Base-by-base conservation (phyloP, 2,329 filamentous ascomycete species). In the Pseudocercospora vitis region DNA sequence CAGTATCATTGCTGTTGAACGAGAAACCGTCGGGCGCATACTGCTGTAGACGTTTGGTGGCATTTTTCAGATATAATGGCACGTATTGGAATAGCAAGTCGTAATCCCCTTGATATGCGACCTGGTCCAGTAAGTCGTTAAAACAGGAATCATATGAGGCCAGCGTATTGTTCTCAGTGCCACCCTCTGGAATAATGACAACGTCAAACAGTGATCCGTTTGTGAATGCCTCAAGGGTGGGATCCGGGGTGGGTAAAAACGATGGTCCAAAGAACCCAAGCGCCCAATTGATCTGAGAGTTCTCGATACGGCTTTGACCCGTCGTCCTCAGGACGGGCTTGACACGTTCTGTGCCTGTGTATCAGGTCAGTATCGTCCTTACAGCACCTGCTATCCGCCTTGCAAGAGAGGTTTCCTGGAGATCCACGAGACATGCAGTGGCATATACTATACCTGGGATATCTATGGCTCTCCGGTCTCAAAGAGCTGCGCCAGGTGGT, bases 281-380 rank as follows among this genome's bases (percentile, higher is more conserved):
- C 1, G 76, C 72, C 78, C 78, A 80, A 56, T 71, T 76, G 61
- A 79, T 77, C 59, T 78, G 69, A n/a, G 76, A 80, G 65, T 82
- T 80, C 53, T 77, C 63, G 37, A 83, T 83, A 23, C 81, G 73
- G 8, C 72, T 74, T 64, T 82, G 80, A 33, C 73, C 72, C 0
- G 81, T 83, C 0, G 80, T 82, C 21, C 81, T 71, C 42, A 82
- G 70, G 0, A 80, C 73, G 0, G 79, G 74, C 65, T 77, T 78
- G 0, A 74, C 9, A 21, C 37, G 26, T 29, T 29, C 6, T 11
- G 26, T 29, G 6, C 26, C 26, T 29, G n/a, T n/a, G n/a, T n/a
- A n/a, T n/a, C n/a, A n/a, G 26, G 26, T 29, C 6, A 29, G 11
- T 11, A 29, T 11, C 6, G 11, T 29, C 26, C 6, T 6, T 29